phyloP scores from a whole-genome alignment of 176 grass and related monocot genomes.

The Ananas comosus region DNA sequence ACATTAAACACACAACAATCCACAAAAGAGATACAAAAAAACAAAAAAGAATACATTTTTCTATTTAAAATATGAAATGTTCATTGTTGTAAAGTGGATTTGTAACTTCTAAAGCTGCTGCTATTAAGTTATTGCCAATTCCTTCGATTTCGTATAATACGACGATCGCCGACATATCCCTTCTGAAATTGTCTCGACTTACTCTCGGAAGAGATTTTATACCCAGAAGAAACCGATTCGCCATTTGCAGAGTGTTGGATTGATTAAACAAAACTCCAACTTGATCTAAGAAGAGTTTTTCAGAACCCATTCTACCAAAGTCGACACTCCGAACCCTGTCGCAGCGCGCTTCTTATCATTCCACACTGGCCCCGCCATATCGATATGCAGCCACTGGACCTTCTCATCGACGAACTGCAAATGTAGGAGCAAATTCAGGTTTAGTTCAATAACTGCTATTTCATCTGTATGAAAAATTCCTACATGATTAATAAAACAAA shows the following conservation, averaged over 20 bases:
- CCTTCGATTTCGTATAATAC: too few species aligned
- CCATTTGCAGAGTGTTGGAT: background rate
- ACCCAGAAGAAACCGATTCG: too few species aligned
- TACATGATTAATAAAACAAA: background rate
- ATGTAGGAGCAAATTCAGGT: background rate
- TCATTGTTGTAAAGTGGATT: too few species aligned
- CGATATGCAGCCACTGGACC: conserved; percentile 98
- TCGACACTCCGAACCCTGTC: conserved; percentile 87
- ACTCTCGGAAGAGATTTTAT: too few species aligned
- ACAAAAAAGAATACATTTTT: too few species aligned
- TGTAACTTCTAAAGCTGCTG: too few species aligned
- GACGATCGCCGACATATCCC: too few species aligned
- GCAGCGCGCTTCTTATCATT: conserved; percentile 72
- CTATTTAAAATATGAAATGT: too few species aligned
- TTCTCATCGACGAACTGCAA: conserved; percentile 91
- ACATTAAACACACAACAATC: too few species aligned
- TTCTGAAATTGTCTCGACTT: too few species aligned
- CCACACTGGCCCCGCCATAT: conserved; percentile 96
- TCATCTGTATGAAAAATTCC: background rate
- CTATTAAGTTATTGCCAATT: too few species aligned
- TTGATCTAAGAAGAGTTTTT: conserved; percentile 61
- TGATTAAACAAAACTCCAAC: background rate
- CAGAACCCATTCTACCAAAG: conserved; percentile 91
- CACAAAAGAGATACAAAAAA: too few species aligned
- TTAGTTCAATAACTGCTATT: background rate